phyloP scores from a whole-genome alignment of 306 rosid genomes.

The Senna tora region DNA sequence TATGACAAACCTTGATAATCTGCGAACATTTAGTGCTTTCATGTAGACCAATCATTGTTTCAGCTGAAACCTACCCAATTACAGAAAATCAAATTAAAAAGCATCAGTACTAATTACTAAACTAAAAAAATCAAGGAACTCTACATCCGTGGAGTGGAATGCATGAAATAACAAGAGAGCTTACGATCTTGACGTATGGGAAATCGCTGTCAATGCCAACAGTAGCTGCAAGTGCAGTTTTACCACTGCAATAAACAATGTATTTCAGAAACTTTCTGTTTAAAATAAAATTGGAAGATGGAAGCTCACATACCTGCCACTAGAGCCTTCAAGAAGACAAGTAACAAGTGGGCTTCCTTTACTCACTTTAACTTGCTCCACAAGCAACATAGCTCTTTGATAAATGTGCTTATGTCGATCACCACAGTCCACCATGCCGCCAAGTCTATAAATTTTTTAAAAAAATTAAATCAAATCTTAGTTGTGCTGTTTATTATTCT shows the following conservation, averaged over 20 bases:
- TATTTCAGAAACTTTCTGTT: constrained; percentile 42
- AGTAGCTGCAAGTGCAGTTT: constrained; percentile 92
- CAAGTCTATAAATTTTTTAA: constrained; percentile 59
- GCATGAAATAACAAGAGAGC: constrained; percentile 40
- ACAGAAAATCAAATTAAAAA: constrained; percentile 34
- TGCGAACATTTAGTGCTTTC: constrained; percentile 94
- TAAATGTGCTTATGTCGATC: constrained; percentile 78
- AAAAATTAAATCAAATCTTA: constrained; percentile 5
- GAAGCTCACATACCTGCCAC: constrained; percentile 74
- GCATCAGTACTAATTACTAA: constrained; percentile 26
- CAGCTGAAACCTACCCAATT: constrained; percentile 77
- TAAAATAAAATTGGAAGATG: constrained; percentile 34
- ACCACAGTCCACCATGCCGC: constrained; percentile 93
- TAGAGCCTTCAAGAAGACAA: constrained; percentile 93
- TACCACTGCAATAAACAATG: constrained; percentile 72
- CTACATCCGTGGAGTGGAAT: constrained; percentile 34
- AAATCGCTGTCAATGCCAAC: constrained; percentile 97
- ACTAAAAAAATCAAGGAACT: constrained; percentile 16
- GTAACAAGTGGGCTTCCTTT: constrained; percentile 92
- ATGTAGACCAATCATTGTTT: constrained; percentile 92
- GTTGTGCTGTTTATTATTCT: constrained; percentile 17
- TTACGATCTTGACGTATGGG: constrained; percentile 96
- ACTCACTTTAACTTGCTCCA: constrained; percentile 96
- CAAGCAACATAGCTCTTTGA: constrained; percentile 83
- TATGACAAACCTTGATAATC: constrained; percentile 83